phyloP scores from a whole-genome alignment of 768 basidiomycete species.

The Candolleomyces eurysporus region DNA sequence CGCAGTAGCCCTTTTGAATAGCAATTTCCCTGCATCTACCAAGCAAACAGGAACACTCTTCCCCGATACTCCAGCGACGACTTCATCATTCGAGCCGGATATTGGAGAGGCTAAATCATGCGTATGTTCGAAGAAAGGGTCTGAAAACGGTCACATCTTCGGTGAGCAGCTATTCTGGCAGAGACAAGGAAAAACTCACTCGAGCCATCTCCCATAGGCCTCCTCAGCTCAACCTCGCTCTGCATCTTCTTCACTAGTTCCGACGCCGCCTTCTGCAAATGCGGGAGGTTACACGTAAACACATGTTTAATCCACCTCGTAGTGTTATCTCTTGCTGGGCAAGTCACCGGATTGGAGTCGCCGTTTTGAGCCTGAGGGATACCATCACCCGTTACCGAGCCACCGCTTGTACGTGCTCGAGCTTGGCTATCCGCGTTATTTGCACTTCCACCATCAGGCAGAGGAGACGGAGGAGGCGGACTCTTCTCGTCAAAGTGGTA shows the following conservation, averaged over 20 bases:
- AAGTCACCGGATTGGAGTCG: neutral
- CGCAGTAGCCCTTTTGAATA: conserved; percentile 26
- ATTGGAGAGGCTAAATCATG: neutral
- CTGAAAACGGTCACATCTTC: conserved; percentile 13
- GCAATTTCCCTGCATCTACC: conserved; percentile 23
- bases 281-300: conserved; percentile 46
- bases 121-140: conserved; percentile 30
- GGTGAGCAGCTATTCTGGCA: neutral
- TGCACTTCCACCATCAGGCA: neutral
- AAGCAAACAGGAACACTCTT: conserved; percentile 23
- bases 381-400: neutral
- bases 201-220: conserved; percentile 23
- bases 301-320: conserved; percentile 36
- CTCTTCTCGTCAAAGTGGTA: conserved; percentile 19
- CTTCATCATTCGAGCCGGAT: conserved; percentile 7
- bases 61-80: conserved; percentile 6
- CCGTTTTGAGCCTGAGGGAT: neutral
- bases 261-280: conserved; percentile 38
- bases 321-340: neutral
- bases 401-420: too few relatives aligned
- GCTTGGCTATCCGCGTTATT: too few relatives aligned
- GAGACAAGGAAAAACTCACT: conserved; percentile 15
- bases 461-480: neutral
- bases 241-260: conserved; percentile 40
- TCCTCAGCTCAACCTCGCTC: conserved; percentile 26